Evolutionary conservation across 2,329 filamentous ascomycete genomes (phyloP), one percentile per base, ranked within the genome.

Genomic region (Cladosporium austrohemisphaericum): DNA sequence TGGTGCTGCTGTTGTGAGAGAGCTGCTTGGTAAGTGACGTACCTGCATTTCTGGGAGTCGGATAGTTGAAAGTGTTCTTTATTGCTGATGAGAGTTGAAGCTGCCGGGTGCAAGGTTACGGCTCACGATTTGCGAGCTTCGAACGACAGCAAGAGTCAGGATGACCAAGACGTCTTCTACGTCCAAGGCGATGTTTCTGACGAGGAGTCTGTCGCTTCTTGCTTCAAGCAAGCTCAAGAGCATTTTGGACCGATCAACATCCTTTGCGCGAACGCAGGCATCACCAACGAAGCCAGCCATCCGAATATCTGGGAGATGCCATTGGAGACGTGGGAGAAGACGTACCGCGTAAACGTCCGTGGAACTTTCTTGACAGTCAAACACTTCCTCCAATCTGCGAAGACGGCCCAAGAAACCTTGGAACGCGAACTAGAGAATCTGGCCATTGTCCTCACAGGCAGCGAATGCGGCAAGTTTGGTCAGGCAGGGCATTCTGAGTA

Each of bases 341-440:
- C 71, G 1, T 77, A 78, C 55, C 64, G 66, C 18, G 68, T 69
- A 18, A 79, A 79, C 53, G 69, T 74, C 13, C 71, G 74, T 13
- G 76, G 75, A 4, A 77, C 75, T 1, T 80, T 77, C 53, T 64
- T 81, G 3, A 76, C 75, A 0, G 74, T 80, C 60, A 80, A 80
- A 56, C 74, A 79, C 52, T 80, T 79, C 59, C 63, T 80, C 5
- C 70, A 65, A 25, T 62, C 65, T 1, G 71, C 74, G 0, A 67
- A 71, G 11, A 52, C 58, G 3, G 52, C 60, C 2, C 76, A 79
- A 54, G 57, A 70, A 18, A 54, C 51, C 13, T 14, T 40, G 2
- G 55, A 60, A 1, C 59, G 60, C 26, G 71, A 76, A 52, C 51
- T 79, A 3, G 59, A 70, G 2, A 78, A 78, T 49, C 66, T 79